Conservation (phyloP, 179 eudicot genomes). For the Beta macrorhiza region DNA sequence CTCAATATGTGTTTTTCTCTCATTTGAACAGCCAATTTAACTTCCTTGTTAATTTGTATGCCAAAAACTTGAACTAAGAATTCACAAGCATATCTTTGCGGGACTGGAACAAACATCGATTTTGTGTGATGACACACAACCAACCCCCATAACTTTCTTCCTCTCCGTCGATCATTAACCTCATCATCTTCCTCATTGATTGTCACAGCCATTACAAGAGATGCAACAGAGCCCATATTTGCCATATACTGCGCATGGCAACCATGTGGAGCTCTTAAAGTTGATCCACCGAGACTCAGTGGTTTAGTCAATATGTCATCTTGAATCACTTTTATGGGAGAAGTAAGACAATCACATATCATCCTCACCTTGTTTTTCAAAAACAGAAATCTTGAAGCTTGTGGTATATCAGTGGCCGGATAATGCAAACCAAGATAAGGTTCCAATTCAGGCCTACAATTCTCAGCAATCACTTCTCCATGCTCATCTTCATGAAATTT, state of each 20-base stretch:
- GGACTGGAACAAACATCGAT: conserved; percentile 67
- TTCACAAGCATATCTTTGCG: conserved; percentile 80
- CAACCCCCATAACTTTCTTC: conserved; percentile 81
- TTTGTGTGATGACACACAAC: conserved; percentile 83
- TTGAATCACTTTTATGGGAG: conserved; percentile 69
- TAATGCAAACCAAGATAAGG: conserved; percentile 90
- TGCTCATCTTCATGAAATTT: conserved; percentile 95
- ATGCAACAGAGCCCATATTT: conserved; percentile 83
- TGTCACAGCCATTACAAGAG: conserved; percentile 76
- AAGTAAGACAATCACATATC: conserved; percentile 78
- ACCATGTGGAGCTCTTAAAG: conserved; percentile 85
- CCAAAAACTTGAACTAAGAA: conserved; percentile 76
- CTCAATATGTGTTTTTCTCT: conserved; percentile 65
- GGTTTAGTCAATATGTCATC: conserved; percentile 57
- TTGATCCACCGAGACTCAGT: conserved; percentile 71
- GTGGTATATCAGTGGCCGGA: conserved; percentile 95
- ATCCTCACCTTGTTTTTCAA: conserved; percentile 83
- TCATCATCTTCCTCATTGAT: conserved; percentile 67
- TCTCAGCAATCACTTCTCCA: conserved; percentile 83
- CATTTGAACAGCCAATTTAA: conserved; percentile 62
- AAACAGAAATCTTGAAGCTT: conserved; percentile 86
- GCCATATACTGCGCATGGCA: conserved; percentile 92
- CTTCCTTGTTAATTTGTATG: conserved; percentile 77
- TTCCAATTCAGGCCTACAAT: conserved; percentile 49
- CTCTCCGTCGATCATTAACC: conserved; percentile 43